Evolutionary conservation across 2,329 filamentous ascomycete genomes (phyloP).

Genomic region (Gnomoniopsis smithogilvyi): DNA sequence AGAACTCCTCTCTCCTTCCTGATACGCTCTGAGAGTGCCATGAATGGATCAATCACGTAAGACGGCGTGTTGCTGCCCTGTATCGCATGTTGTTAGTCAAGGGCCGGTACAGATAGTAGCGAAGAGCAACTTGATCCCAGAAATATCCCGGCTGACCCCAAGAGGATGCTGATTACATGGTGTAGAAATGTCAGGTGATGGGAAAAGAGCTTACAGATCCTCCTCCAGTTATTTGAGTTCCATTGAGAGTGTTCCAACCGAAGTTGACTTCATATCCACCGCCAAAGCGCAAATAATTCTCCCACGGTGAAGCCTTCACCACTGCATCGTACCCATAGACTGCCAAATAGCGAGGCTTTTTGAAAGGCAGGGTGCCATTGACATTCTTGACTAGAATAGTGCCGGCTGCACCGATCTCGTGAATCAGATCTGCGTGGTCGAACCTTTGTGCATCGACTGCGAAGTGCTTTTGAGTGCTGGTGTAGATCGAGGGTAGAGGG

Average conservation of each 20-base stretch:
- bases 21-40: conserved; percentile 53
- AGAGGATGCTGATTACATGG: too few species aligned
- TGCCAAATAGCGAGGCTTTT: conserved; percentile 52
- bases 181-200: too few species aligned
- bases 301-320: conserved; percentile 27
- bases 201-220: conserved; percentile 30
- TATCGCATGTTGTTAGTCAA: too few species aligned
- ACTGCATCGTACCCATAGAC: conserved; percentile 58
- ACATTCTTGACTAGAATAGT: conserved; percentile 60
- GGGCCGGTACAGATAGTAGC: too few species aligned
- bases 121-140: too few species aligned
- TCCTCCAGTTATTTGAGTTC: conserved; percentile 41
- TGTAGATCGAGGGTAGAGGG: conserved; percentile 8
- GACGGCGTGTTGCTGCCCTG: conserved; percentile 68
- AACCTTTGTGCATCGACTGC: conserved; percentile 11
- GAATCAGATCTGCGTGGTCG: conserved; percentile 11
- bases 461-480: conserved; percentile 13
- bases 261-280: conserved; percentile 52
- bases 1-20: conserved; percentile 50
- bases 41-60: conserved; percentile 70
- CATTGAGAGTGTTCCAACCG: conserved; percentile 37
- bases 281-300: conserved; percentile 27
- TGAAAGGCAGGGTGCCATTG: conserved; percentile 53
- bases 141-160: too few species aligned
- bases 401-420: conserved; percentile 15